Evolutionary conservation across 2,329 filamentous ascomycete genomes (phyloP).

Genomic region (Cyclaneusma minus): DNA sequence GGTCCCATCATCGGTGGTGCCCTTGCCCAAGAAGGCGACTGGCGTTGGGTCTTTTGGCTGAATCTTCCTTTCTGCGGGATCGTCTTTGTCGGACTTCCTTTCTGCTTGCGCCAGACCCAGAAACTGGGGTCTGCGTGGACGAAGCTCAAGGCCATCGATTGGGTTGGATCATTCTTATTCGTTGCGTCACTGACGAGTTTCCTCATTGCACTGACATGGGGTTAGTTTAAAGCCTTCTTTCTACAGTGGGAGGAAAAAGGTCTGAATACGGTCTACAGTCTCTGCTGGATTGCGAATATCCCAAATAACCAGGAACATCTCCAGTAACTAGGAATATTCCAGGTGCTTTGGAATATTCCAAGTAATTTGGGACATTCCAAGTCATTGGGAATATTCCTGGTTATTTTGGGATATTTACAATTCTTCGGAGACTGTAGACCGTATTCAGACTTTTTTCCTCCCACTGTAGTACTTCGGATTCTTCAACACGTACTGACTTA

Average conservation of each 20-base stretch:
- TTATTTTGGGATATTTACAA: no score
- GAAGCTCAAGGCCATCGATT: conserved; percentile 31
- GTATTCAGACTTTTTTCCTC: no score
- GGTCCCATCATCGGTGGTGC: conserved; percentile 24
- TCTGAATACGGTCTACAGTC: no score
- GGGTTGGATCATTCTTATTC: conserved; percentile 44
- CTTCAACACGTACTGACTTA: no score
- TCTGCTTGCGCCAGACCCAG: conserved; percentile 9
- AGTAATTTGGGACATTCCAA: no score
- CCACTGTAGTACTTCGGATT: no score
- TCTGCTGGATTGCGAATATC: no score
- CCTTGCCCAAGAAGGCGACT: conserved; percentile 21
- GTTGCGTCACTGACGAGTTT: conserved; percentile 39
- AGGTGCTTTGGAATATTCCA: no score
- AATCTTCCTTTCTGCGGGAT: conserved; percentile 12
- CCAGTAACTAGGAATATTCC: no score
- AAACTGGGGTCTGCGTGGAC: conserved; percentile 9
- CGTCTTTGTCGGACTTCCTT: conserved; percentile 9
- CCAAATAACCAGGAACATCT: no score
- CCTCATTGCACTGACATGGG: conserved; percentile 46
- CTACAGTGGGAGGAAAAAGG: background rate
- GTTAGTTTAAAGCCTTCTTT: conserved; percentile 3
- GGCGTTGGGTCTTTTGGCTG: conserved; percentile 15
- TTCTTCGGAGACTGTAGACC: no score
- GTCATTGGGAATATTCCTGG: no score